These are phyloP conservation scores for Talaromyces islandicus DNA, from an alignment of 2,329 filamentous ascomycete species.

Conservation along the genomic window DNA sequence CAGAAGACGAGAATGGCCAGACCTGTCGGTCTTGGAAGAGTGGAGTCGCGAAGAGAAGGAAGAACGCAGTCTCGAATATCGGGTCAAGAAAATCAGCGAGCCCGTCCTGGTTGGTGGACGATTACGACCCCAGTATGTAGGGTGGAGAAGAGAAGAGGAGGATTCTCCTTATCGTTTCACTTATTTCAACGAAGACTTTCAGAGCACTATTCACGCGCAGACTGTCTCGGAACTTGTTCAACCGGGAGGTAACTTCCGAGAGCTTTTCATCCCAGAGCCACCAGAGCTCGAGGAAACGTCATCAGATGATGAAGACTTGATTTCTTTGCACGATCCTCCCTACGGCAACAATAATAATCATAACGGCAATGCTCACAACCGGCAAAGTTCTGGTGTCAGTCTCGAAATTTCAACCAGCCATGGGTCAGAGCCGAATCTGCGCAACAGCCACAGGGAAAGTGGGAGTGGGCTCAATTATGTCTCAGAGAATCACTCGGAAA, in stretches of 20 bases:
- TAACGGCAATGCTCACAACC: constrained; percentile 20
- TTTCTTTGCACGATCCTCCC: constrained; percentile 7
- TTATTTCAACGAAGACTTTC: constrained; percentile 97
- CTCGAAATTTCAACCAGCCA: not conserved
- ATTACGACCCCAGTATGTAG: constrained; percentile 69
- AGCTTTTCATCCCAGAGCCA: constrained; percentile 87
- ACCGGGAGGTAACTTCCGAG: constrained; percentile 73
- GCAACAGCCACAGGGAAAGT: constrained; percentile 3
- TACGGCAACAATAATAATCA: constrained; percentile 7
- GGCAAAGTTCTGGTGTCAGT: not conserved
- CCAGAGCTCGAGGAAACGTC: constrained; percentile 67
- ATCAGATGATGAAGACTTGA: constrained; percentile 50
- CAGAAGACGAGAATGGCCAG: constrained; percentile 74
- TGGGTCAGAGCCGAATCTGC: constrained; percentile 4
- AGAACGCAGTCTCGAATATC: constrained; percentile 70
- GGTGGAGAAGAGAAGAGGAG: constrained; percentile 83
- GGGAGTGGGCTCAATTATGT: constrained; percentile 22
- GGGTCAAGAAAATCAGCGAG: constrained; percentile 88
- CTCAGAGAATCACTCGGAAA: constrained; percentile 4
- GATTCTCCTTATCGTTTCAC: constrained; percentile 92
- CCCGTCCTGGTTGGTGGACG: constrained; percentile 88
- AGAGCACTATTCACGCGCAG: constrained; percentile 92
- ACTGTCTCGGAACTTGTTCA: constrained; percentile 90
- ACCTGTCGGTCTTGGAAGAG: constrained; percentile 74
- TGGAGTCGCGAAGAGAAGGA: constrained; percentile 92